A percentile compares a stretch with the other conserved stretches of the same genome.
Conservation (phyloP, 2,329 filamentous ascomycete genomes). For the Aspergillus eucalypticola region DNA sequence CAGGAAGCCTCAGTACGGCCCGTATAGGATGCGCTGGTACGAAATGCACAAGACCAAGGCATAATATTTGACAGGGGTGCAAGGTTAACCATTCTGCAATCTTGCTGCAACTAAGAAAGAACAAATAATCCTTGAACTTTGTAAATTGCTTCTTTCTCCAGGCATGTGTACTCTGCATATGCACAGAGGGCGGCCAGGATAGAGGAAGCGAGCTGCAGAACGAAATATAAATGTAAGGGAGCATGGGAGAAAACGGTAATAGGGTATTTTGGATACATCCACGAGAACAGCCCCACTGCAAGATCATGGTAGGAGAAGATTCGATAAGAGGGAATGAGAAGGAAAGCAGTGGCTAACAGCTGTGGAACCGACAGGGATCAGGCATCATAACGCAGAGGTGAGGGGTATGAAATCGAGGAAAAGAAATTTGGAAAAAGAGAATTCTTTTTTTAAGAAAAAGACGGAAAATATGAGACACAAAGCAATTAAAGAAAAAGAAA, state of each 20-base stretch:
- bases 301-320: not conserved
- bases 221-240: not conserved
- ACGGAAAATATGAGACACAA: not conserved
- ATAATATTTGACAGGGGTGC: slow-evolving; percentile 17
- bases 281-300: not conserved
- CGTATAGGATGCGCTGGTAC: slow-evolving; percentile 19
- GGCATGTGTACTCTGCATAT: not conserved
- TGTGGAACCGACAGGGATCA: slow-evolving; percentile 17
- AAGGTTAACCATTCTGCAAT: slow-evolving; percentile 21
- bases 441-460: no score
- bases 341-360: not conserved
- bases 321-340: not conserved
- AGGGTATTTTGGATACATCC: not conserved
- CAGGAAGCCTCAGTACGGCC: slow-evolving; percentile 11
- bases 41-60: slow-evolving; percentile 33
- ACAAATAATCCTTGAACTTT: slow-evolving; percentile 26
- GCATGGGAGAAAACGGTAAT: not conserved
- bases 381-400: slow-evolving; percentile 18
- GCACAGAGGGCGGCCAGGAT: not conserved
- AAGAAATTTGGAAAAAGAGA: slow-evolving; percentile 6
- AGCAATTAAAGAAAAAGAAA: not conserved
- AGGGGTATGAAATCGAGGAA: slow-evolving; percentile 22
- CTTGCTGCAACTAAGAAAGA: slow-evolving; percentile 15
- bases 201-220: not conserved
- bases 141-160: slow-evolving; percentile 5